Evolutionary conservation across 163 green algal genomes (phyloP), one percentile per base, ranked within the genome.

Genomic region (Smithsoniella earleae): DNA sequence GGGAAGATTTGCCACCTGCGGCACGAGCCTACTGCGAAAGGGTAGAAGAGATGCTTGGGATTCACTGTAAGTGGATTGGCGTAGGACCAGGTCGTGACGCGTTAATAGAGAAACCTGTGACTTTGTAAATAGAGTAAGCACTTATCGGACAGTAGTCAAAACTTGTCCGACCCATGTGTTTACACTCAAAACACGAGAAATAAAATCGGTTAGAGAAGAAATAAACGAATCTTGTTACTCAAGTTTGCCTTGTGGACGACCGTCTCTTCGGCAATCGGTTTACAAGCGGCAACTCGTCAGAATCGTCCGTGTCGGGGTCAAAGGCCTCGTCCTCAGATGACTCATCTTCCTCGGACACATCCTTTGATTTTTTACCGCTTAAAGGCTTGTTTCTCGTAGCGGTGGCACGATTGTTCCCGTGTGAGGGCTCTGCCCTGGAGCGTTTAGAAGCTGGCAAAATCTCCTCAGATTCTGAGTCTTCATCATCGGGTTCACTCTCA

Each of bases 51-150:
- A 73, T 94, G 2, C 38, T 90, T 30, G 86, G 90, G 27, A 85
- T 98, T 34, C 82, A 90, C 36, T 88, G 84, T 78, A 89, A 85
- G 66, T 99, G 89, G 90, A 98, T 99, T 76, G 95, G 95, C 25
- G 95, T 99, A 13, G 95, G 95, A 1, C 94, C 95, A 0, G 95
- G 95, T n/a, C 76, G 95, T 25, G 88, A 97, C 40, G 94, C 92
- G 16, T 88, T 98, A 16, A 90, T 98, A 22, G 65, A 89, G 18
- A 94, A 96, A 82, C 65, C 79, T 16, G 27, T 28, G 16, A 73
- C 25, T 18, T 22, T 65, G 52, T 65, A 22, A 65, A 28, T 27
- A 22, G 10, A 13, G 40, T 13, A 13, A 22, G 13, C 40, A 13
- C 13, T 49, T 22, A 49, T 49, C 10, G 10, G 13, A 49, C 10